phyloP scores from a whole-genome alignment of 306 rosid species.

The Arachis stenosperma region DNA sequence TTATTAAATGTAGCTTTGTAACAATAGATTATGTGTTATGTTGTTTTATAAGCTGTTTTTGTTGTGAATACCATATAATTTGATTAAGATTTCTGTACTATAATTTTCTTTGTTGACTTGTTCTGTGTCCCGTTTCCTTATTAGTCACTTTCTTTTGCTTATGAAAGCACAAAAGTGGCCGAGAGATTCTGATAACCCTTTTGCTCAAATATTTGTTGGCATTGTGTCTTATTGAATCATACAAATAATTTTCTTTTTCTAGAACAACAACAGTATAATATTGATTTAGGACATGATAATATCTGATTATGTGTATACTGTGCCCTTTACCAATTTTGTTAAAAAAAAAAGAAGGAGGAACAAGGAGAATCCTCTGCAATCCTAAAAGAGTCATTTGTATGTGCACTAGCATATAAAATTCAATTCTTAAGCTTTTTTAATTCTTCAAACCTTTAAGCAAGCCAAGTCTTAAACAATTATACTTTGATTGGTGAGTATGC shows the following conservation, averaged over 20 bases:
- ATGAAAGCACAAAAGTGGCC: neutral
- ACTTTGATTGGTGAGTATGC: too few species aligned
- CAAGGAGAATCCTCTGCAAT: neutral
- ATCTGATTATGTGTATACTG: neutral
- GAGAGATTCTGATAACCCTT: neutral
- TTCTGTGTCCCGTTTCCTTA: conserved; percentile 27
- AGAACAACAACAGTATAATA: neutral
- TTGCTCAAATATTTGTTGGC: neutral
- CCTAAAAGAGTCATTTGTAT: neutral
- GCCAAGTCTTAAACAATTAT: neutral
- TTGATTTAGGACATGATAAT: neutral
- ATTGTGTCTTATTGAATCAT: neutral
- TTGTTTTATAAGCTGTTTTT: conserved; percentile 20
- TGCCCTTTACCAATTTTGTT: neutral
- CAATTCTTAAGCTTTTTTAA: neutral
- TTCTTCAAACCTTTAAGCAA: neutral
- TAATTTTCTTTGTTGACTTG: neutral
- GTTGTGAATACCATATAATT: conserved; percentile 30
- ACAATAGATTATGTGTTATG: neutral
- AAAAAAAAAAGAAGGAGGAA: too few species aligned
- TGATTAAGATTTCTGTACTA: neutral
- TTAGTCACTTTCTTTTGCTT: neutral
- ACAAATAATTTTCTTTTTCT: neutral
- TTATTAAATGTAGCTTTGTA: conserved; percentile 12
- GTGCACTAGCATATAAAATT: too few species aligned